A percentile compares a stretch with the other conserved stretches of the same genome.
Evolutionary conservation across 305 asterid genomes (phyloP).

Genomic region (Fraxinus angustifolia): DNA sequence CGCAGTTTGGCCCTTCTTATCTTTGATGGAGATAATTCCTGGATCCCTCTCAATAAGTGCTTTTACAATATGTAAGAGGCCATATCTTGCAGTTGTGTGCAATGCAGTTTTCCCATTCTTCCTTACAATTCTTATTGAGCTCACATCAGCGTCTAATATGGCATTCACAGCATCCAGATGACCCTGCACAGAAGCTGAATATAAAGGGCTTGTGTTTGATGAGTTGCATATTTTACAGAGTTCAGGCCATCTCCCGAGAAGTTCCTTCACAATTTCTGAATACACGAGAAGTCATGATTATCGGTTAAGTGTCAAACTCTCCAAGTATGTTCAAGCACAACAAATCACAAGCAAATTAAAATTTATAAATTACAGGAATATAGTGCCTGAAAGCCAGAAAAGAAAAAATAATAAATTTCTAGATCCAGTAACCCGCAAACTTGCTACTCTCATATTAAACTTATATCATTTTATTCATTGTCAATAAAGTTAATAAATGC

Average conservation of each 20-base stretch:
- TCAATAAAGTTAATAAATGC: background rate
- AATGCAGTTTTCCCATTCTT: conserved; percentile 90
- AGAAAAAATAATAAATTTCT: background rate
- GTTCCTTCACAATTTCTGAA: conserved; percentile 65
- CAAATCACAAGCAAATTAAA: background rate
- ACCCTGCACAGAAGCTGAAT: conserved; percentile 78
- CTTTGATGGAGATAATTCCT: conserved; percentile 68
- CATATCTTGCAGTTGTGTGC: conserved; percentile 89
- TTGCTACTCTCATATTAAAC: background rate
- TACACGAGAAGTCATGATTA: conserved; percentile 4
- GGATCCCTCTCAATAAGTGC: conserved; percentile 77
- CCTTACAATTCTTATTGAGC: conserved; percentile 68
- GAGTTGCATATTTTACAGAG: conserved; percentile 86
- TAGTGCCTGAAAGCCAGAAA: background rate
- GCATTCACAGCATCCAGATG: conserved; percentile 77
- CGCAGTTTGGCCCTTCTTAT: conserved; percentile 96
- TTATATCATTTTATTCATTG: background rate
- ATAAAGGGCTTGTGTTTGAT: conserved; percentile 89
- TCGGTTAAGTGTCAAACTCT: background rate
- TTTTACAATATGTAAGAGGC: conserved; percentile 60
- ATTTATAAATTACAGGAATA: background rate
- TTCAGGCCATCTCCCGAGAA: conserved; percentile 81
- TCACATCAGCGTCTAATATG: conserved; percentile 73
- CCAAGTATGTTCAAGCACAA: background rate
- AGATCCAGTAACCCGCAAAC: background rate